phyloP scores from a whole-genome alignment of 1,284 basidiomycete species.

The Sanghuangporus sanghuang region DNA sequence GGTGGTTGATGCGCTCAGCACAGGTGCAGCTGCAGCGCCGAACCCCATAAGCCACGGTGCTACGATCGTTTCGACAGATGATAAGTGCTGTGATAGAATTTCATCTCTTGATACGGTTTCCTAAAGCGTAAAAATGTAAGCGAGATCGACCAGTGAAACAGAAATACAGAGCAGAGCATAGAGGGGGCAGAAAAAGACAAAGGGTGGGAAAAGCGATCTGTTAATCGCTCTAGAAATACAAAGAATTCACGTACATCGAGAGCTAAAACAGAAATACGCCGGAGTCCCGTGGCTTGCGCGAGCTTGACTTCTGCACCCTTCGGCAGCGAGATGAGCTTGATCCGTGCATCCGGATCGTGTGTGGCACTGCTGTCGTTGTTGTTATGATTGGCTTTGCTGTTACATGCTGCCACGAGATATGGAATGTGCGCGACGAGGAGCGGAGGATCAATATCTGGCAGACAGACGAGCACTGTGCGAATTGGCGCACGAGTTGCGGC shows the following conservation, averaged over 20 bases:
- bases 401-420: conserved; percentile 67
- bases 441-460: conserved; percentile 67
- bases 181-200: neutral
- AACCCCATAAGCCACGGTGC: conserved; percentile 54
- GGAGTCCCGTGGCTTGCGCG: conserved; percentile 59
- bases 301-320: conserved; percentile 64
- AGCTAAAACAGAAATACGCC: conserved; percentile 66
- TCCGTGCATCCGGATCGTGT: conserved; percentile 22
- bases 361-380: neutral
- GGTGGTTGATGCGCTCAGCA: conserved; percentile 9
- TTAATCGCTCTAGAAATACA: neutral
- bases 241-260: conserved; percentile 40
- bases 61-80: conserved; percentile 43
- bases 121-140: conserved; percentile 24
- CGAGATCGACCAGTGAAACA: neutral
- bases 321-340: conserved; percentile 68
- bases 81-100: conserved; percentile 36
- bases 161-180: neutral
- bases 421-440: conserved; percentile 67
- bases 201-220: neutral
- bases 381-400: conserved; percentile 26
- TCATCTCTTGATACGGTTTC: conserved; percentile 34
- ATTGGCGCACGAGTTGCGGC: conserved; percentile 24
- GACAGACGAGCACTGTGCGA: conserved; percentile 60
- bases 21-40: conserved; percentile 20